Percentiles rank a stretch among this genome's conserved stretches.
Evolutionary conservation across 129 eudicot genomes (phyloP).

Genomic region (Scalesia atractyloides): DNA sequence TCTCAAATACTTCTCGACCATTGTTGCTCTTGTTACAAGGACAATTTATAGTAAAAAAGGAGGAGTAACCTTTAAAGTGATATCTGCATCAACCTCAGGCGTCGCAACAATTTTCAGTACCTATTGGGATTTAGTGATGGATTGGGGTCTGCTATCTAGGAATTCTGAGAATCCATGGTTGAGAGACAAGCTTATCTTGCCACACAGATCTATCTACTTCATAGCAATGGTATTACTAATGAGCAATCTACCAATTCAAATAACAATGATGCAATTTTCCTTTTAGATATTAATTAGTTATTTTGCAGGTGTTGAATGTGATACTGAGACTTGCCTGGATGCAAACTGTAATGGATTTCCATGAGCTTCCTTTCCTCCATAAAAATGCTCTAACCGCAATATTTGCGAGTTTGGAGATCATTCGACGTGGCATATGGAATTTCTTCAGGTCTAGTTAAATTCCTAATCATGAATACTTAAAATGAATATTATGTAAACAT

Average conservation of each 20-base stretch:
- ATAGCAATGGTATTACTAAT: slow-evolving; percentile 55
- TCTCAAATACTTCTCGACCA: slow-evolving; percentile 63
- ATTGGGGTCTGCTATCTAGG: slow-evolving; percentile 66
- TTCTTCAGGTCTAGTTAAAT: slow-evolving; percentile 54
- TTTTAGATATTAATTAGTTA: neutral
- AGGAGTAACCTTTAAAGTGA: slow-evolving; percentile 34
- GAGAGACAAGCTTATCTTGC: slow-evolving; percentile 62
- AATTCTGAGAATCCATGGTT: slow-evolving; percentile 62
- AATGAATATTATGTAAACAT: neutral
- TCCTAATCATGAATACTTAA: neutral
- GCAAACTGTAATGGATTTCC: slow-evolving; percentile 56
- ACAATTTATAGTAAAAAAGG: slow-evolving; percentile 31
- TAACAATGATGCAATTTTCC: neutral
- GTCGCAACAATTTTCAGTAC: slow-evolving; percentile 60
- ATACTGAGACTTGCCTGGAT: slow-evolving; percentile 79
- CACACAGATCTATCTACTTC: slow-evolving; percentile 50
- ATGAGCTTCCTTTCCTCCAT: slow-evolving; percentile 52
- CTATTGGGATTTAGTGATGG: slow-evolving; percentile 74
- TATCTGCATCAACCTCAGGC: slow-evolving; percentile 51
- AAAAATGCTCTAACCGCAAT: slow-evolving; percentile 51
- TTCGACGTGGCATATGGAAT: slow-evolving; percentile 80
- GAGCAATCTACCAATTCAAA: neutral
- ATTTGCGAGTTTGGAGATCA: slow-evolving; percentile 63
- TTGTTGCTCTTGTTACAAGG: slow-evolving; percentile 57
- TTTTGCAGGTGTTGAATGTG: slow-evolving; percentile 50